phyloP scores from a whole-genome alignment of 306 rosid species.

The Cicer bijugum region DNA sequence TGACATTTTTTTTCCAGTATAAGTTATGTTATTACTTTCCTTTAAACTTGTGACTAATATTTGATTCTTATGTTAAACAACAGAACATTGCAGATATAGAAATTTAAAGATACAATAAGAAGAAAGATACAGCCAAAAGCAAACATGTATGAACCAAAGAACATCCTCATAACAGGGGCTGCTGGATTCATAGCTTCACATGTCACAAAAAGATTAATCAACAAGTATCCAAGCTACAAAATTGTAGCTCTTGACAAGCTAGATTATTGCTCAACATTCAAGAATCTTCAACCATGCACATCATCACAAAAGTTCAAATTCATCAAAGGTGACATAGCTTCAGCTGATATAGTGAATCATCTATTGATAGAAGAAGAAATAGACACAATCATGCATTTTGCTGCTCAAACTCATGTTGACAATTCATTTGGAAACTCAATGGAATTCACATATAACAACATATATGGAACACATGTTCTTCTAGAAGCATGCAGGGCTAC shows the following conservation, averaged over 20 bases:
- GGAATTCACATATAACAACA: conserved; percentile 77
- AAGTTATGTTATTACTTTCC: background rate
- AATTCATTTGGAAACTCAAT: conserved; percentile 78
- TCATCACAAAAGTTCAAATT: conserved; percentile 69
- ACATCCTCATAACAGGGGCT: conserved; percentile 74
- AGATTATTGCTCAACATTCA: conserved; percentile 70
- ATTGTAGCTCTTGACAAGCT: conserved; percentile 73
- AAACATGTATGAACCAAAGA: conserved; percentile 56
- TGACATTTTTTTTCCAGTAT: background rate
- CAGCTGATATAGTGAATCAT: conserved; percentile 64
- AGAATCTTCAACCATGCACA: conserved; percentile 54
- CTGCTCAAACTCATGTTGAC: conserved; percentile 82
- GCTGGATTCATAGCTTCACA: conserved; percentile 83
- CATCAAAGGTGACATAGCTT: conserved; percentile 66
- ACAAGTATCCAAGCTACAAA: conserved; percentile 62
- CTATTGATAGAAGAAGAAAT: conserved; percentile 63
- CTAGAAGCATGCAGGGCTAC: conserved; percentile 73
- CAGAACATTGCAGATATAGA: conserved; percentile 39
- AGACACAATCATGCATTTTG: conserved; percentile 81
- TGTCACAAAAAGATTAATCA: conserved; percentile 60
- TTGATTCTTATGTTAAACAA: conserved; percentile 28
- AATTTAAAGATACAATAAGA: conserved; percentile 14
- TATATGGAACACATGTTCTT: conserved; percentile 77
- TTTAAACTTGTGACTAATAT: background rate
- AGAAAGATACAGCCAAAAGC: conserved; percentile 48